These are phyloP conservation scores for Colletotrichum liriopes DNA, from an alignment of 2,329 filamentous ascomycete species.

Conservation along the genomic window DNA sequence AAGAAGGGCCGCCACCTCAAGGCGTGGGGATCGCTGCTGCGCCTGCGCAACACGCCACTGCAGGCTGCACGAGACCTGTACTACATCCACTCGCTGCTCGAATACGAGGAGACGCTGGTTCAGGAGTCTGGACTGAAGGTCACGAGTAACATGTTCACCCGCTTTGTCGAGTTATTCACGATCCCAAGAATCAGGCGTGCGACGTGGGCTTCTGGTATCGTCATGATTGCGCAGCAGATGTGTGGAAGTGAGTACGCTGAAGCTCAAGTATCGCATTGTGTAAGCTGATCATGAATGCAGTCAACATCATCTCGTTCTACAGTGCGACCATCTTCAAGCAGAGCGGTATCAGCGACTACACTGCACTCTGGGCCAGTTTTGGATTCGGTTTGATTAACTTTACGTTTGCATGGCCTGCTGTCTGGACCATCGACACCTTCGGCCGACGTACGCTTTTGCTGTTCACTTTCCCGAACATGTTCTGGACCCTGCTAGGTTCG, in stretches of 20 bases:
- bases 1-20: slow-evolving; percentile 70
- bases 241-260: slow-evolving; percentile 61
- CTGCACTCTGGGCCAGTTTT: slow-evolving; percentile 59
- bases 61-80: slow-evolving; percentile 76
- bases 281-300: slow-evolving; percentile 38
- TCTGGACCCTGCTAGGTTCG: slow-evolving; percentile 68
- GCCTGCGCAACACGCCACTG: slow-evolving; percentile 70
- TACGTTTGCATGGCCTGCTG: slow-evolving; percentile 76
- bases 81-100: slow-evolving; percentile 65
- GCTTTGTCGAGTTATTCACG: slow-evolving; percentile 71
- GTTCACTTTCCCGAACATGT: slow-evolving; percentile 79
- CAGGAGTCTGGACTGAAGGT: slow-evolving; percentile 50
- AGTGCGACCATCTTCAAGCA: slow-evolving; percentile 62
- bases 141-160: slow-evolving; percentile 63
- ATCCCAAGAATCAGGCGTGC: slow-evolving; percentile 73
- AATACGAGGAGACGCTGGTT: slow-evolving; percentile 50
- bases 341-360: slow-evolving; percentile 57
- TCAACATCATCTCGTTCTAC: slow-evolving; percentile 68
- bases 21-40: slow-evolving; percentile 70
- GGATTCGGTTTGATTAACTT: slow-evolving; percentile 72
- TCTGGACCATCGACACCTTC: slow-evolving; percentile 78
- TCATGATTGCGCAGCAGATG: slow-evolving; percentile 79
- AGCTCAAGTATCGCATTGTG: no score
- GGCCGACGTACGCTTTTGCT: slow-evolving; percentile 74
- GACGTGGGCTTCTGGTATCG: slow-evolving; percentile 76